A percentile compares a stretch with the other conserved stretches of the same genome.
Conservation (phyloP, 768 basidiomycete genomes). For the Trametes punicea region DNA sequence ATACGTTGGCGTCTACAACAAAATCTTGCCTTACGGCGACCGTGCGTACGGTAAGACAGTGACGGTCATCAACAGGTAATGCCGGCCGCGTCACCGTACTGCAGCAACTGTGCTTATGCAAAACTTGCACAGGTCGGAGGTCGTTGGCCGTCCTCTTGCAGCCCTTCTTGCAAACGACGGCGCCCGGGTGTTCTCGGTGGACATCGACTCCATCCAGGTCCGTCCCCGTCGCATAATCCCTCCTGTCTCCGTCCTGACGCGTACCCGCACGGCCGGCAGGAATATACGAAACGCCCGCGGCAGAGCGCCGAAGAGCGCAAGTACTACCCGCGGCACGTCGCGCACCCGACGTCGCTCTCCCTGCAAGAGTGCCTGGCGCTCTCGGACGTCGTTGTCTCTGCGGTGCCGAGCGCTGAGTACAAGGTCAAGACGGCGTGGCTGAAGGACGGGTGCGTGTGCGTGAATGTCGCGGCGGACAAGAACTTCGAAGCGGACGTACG, state of each 20-base stretch:
- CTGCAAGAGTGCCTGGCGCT: slow-evolving; percentile 78
- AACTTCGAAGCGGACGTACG: slow-evolving; percentile 94
- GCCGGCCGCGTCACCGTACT: not conserved
- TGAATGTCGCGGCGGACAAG: slow-evolving; percentile 93
- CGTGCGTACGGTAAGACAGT: slow-evolving; percentile 90
- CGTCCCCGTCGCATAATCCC: not conserved
- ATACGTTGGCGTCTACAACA: slow-evolving; percentile 89
- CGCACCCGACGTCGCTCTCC: slow-evolving; percentile 62
- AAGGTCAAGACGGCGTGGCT: slow-evolving; percentile 87
- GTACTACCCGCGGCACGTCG: slow-evolving; percentile 84
- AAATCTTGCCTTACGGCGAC: slow-evolving; percentile 88
- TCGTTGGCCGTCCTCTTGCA: slow-evolving; percentile 95
- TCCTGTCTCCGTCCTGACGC: not conserved
- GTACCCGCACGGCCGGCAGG: slow-evolving; percentile 37
- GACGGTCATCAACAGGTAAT: slow-evolving; percentile 90
- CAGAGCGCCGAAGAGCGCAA: slow-evolving; percentile 41
- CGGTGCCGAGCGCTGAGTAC: slow-evolving; percentile 82
- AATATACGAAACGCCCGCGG: slow-evolving; percentile 90
- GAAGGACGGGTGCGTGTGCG: slow-evolving; percentile 90
- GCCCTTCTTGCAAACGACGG: slow-evolving; percentile 96
- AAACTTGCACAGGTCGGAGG: slow-evolving; percentile 74
- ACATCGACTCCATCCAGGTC: slow-evolving; percentile 91
- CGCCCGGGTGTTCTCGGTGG: slow-evolving; percentile 90
- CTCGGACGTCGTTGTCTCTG: slow-evolving; percentile 92
- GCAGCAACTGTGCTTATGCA: not conserved